Conservation (phyloP, 495 filamentous ascomycete genomes). For the Aspergillus steynii region DNA sequence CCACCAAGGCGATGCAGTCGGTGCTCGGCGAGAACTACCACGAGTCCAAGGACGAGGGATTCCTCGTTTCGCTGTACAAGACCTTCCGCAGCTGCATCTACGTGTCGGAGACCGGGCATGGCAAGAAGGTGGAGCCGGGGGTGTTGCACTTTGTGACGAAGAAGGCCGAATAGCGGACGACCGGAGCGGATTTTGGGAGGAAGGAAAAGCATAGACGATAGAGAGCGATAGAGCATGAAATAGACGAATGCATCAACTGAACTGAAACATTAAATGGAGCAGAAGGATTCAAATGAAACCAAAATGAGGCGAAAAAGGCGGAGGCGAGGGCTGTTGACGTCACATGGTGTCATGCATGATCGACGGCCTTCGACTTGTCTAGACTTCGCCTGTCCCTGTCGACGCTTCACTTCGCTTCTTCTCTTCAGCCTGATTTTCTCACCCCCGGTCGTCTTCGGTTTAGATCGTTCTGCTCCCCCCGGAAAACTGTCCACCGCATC, state of each 20-base stretch:
- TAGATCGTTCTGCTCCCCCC: too few relatives aligned
- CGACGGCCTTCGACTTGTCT: too few relatives aligned
- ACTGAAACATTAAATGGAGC: neutral
- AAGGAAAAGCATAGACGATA: neutral
- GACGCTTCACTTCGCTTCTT: too few relatives aligned
- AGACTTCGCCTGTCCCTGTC: too few relatives aligned
- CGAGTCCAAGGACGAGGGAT: constrained; percentile 48
- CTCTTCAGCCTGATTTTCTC: too few relatives aligned
- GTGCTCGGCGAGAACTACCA: constrained; percentile 84
- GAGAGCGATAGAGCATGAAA: neutral
- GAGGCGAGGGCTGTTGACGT: neutral
- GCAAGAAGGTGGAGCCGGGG: constrained; percentile 9
- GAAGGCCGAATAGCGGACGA: constrained; percentile 5
- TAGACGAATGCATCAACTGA: too few relatives aligned
- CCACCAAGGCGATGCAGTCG: constrained; percentile 77
- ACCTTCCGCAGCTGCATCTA: constrained; percentile 30
- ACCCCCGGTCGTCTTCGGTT: too few relatives aligned
- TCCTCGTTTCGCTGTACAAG: constrained; percentile 24
- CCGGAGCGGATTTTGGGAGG: too few relatives aligned
- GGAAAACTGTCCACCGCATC: too few relatives aligned
- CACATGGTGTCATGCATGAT: neutral
- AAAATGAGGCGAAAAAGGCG: neutral
- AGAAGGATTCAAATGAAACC: too few relatives aligned
- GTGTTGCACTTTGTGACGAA: constrained; percentile 25
- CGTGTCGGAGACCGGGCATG: constrained; percentile 13